These are phyloP conservation scores for Aspergillus egyptiacus DNA, from an alignment of 495 filamentous ascomycete species.

Conservation along the genomic window DNA sequence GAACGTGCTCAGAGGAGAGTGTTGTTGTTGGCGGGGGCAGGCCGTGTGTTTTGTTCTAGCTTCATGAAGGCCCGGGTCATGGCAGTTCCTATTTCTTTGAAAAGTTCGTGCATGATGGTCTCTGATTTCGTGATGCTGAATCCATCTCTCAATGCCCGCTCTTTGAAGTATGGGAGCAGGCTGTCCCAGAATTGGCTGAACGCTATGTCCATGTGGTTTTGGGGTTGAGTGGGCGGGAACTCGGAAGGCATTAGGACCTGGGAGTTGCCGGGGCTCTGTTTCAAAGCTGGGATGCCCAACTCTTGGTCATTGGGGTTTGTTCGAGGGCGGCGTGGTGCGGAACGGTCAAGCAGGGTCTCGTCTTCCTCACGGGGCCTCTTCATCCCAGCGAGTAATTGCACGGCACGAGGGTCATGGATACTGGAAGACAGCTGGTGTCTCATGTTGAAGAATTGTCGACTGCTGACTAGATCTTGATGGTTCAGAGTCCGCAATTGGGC, in stretches of 20 bases:
- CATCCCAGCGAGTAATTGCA: not conserved
- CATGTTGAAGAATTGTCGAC: not conserved
- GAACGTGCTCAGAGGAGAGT: not conserved
- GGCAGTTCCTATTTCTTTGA: conserved; percentile 17
- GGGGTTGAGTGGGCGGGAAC: not conserved
- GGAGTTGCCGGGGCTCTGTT: conserved; percentile 1
- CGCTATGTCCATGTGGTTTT: conserved; percentile 8
- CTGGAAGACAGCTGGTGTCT: not conserved
- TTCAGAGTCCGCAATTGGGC: not conserved
- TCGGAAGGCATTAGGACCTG: not conserved
- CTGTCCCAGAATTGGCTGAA: conserved; percentile 17
- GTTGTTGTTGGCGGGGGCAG: not conserved
- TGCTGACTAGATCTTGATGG: not conserved
- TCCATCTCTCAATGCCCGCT: conserved; percentile 7
- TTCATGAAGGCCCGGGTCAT: conserved; percentile 15
- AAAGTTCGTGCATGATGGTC: conserved; percentile 20
- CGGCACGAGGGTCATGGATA: not conserved
- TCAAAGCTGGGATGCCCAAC: not conserved
- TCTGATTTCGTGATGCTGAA: conserved; percentile 11
- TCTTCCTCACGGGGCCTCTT: conserved; percentile 15
- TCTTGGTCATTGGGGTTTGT: not conserved
- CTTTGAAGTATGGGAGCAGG: conserved; percentile 13
- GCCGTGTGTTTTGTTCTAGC: conserved; percentile 6
- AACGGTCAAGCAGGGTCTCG: conserved; percentile 6
- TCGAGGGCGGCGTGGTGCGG: conserved; percentile 15